phyloP scores from a whole-genome alignment of 2,329 filamentous ascomycete genomes.

The Cladosporium colombiae region DNA sequence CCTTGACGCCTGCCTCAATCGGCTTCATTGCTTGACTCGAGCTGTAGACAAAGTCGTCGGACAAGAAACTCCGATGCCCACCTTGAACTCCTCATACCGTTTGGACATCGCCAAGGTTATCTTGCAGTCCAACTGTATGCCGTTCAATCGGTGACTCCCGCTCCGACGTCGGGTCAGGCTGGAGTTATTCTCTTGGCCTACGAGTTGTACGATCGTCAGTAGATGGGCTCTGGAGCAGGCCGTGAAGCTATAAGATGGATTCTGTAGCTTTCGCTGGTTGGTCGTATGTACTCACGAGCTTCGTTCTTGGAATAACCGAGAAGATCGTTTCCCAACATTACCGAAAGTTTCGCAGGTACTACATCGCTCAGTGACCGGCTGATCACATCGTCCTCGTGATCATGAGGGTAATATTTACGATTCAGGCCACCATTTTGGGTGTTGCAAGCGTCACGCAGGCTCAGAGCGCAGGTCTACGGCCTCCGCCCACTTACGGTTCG shows the following conservation, averaged over 20 bases:
- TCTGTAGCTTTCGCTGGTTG: neutral
- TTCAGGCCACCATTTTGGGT: neutral
- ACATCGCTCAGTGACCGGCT: neutral
- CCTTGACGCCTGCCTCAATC: constrained; percentile 16
- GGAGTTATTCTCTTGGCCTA: neutral
- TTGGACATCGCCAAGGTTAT: neutral
- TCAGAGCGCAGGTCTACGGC: constrained; percentile 15
- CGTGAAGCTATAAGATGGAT: neutral
- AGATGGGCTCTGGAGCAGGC: neutral
- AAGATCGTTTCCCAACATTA: neutral
- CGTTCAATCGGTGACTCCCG: neutral
- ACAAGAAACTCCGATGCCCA: neutral
- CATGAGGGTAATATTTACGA: neutral
- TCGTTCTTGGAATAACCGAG: neutral
- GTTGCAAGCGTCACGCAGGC: neutral
- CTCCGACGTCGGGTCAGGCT: constrained; percentile 10
- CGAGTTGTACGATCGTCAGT: neutral
- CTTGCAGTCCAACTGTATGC: neutral
- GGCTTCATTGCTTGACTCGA: constrained; percentile 2
- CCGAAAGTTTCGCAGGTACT: neutral
- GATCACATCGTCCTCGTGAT: neutral
- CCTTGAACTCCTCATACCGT: neutral
- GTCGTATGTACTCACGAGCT: too few species aligned
- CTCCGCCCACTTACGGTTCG: constrained; percentile 15
- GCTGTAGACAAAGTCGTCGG: neutral